These are phyloP conservation scores for Talaromyces sp. DNA, from an alignment of 2,329 filamentous ascomycete species.

Conservation along the genomic window DNA sequence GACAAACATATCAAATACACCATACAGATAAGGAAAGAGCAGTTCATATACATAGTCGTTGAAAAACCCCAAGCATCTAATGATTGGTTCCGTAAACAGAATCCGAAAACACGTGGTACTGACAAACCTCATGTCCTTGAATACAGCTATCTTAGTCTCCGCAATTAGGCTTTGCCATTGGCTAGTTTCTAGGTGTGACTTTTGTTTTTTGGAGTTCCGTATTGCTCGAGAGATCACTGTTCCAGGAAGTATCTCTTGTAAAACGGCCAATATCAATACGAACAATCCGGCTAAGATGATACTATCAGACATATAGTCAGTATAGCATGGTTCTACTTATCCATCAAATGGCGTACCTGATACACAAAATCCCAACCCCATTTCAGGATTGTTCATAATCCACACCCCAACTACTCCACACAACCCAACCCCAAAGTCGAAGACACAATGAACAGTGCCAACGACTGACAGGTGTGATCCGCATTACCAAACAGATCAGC, in stretches of 20 bases:
- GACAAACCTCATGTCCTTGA: conserved; percentile 41
- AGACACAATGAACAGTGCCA: conserved; percentile 43
- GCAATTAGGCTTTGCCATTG: conserved; percentile 21
- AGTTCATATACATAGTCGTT: conserved; percentile 45
- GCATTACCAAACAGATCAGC: conserved; percentile 37
- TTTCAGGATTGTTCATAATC: conserved; percentile 35
- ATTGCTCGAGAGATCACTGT: conserved; percentile 8
- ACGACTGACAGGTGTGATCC: conserved; percentile 42
- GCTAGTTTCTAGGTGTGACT: not conserved
- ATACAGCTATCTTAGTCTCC: conserved; percentile 35
- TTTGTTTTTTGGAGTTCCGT: conserved; percentile 22
- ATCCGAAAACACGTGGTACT: conserved; percentile 44
- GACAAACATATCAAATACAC: conserved; percentile 45
- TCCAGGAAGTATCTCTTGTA: conserved; percentile 9
- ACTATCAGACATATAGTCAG: not conserved
- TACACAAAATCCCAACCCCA: conserved; percentile 42
- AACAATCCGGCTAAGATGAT: conserved; percentile 4
- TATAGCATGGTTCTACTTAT: not conserved
- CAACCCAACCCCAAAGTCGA: conserved; percentile 42
- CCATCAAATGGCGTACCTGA: conserved; percentile 21
- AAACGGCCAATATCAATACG: not conserved
- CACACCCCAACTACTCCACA: conserved; percentile 42
- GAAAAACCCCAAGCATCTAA: conserved; percentile 40
- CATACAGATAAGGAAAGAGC: conserved; percentile 44
- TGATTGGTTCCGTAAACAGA: conserved; percentile 44